phyloP scores from a whole-genome alignment of 2,329 filamentous ascomycete genomes.

The Cladosporium sp. region DNA sequence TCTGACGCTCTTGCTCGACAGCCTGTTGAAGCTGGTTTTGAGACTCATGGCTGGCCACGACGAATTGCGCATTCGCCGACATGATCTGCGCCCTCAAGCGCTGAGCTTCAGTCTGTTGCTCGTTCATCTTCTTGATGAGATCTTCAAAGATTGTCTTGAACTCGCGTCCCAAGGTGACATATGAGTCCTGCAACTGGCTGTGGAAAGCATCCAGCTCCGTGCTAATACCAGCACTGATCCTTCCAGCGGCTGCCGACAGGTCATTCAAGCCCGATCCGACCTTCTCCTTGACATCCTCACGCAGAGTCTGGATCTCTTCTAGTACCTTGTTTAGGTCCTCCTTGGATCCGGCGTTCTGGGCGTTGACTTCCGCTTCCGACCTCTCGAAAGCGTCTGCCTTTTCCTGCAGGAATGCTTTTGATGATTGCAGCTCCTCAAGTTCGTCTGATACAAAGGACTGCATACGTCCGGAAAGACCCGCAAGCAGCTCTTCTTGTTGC shows the following conservation, averaged over 20 bases:
- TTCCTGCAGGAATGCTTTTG: constrained; percentile 65
- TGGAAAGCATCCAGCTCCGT: constrained; percentile 83
- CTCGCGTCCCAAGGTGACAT: constrained; percentile 76
- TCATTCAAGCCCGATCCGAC: constrained; percentile 81
- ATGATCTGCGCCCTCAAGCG: constrained; percentile 68
- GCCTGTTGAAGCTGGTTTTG: constrained; percentile 64
- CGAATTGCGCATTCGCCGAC: constrained; percentile 62
- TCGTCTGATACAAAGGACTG: constrained; percentile 72
- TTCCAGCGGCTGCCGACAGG: constrained; percentile 77
- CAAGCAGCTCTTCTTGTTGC: constrained; percentile 68
- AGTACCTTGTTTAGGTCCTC: constrained; percentile 87
- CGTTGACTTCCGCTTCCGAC: constrained; percentile 64
- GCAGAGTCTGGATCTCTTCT: constrained; percentile 84
- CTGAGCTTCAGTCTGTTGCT: constrained; percentile 74
- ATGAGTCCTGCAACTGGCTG: constrained; percentile 76
- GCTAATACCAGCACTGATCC: constrained; percentile 84
- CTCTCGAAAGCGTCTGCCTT: constrained; percentile 64
- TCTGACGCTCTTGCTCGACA: constrained; percentile 70
- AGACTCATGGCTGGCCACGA: constrained; percentile 64
- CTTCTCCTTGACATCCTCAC: constrained; percentile 80
- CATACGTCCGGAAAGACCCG: constrained; percentile 66
- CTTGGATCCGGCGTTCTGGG: constrained; percentile 65
- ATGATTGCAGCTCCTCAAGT: constrained; percentile 64
- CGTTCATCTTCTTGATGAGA: constrained; percentile 66
- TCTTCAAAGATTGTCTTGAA: constrained; percentile 84